A percentile compares a stretch with the other conserved stretches of the same genome.
phyloP scores from a whole-genome alignment of 345 rosid species.

The Microthlaspi erraticum region DNA sequence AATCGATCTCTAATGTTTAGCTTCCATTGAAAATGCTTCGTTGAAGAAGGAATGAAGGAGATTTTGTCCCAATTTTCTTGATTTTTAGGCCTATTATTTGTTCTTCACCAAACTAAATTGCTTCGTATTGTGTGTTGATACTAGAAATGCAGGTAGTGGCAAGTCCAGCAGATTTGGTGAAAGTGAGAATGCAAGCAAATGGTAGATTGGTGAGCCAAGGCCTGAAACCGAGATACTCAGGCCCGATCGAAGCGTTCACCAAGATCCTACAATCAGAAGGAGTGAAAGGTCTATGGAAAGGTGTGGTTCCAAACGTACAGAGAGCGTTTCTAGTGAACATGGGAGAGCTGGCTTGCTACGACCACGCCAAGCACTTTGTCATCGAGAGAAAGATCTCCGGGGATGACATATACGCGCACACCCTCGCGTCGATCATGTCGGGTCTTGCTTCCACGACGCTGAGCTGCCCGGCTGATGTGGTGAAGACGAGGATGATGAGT shows the following conservation, averaged over 20 bases:
- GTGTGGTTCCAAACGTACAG: slow-evolving; percentile 81
- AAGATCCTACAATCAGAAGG: slow-evolving; percentile 68
- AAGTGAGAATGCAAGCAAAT: slow-evolving; percentile 96
- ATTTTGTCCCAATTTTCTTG: background rate
- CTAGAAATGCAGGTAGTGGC: slow-evolving; percentile 77
- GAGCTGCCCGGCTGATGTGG: slow-evolving; percentile 94
- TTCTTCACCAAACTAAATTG: background rate
- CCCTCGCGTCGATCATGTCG: slow-evolving; percentile 77
- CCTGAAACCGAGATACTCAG: slow-evolving; percentile 67
- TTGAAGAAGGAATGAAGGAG: background rate
- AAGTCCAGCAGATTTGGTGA: slow-evolving; percentile 91
- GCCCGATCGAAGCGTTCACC: slow-evolving; percentile 64
- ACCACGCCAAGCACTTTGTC: slow-evolving; percentile 80
- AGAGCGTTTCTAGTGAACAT: slow-evolving; percentile 89
- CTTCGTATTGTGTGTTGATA: slow-evolving; percentile 25
- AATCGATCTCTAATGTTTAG: background rate
- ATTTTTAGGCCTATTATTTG: background rate
- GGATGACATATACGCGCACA: slow-evolving; percentile 79
- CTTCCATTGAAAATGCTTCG: slow-evolving; percentile 4
- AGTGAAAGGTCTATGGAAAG: slow-evolving; percentile 76
- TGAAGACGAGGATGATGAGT: slow-evolving; percentile 90
- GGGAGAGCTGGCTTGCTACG: slow-evolving; percentile 94
- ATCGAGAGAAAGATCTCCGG: slow-evolving; percentile 52
- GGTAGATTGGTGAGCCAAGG: slow-evolving; percentile 60
- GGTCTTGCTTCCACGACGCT: slow-evolving; percentile 76